Evolutionary conservation across 768 basidiomycete genomes (phyloP).

Genomic region (Agrocybe praecox): DNA sequence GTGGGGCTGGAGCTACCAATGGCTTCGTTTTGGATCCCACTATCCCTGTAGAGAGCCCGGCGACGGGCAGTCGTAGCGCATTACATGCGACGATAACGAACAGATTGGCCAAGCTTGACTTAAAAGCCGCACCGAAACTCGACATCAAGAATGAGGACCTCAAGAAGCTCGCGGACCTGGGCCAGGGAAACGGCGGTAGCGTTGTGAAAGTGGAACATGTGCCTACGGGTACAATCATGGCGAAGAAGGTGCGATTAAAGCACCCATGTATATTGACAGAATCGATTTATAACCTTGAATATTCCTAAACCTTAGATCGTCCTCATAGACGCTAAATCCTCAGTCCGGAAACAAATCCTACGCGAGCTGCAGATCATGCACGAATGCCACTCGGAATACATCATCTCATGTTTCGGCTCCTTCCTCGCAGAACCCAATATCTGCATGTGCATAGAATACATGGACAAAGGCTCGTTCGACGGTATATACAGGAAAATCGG

Average conservation of each 20-base stretch:
- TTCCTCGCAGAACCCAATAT: constrained; percentile 97
- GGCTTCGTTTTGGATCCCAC: constrained; percentile 38
- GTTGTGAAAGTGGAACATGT: constrained; percentile 94
- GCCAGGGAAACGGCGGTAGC: constrained; percentile 96
- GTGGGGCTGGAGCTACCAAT: constrained; percentile 17
- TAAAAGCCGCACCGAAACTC: constrained; percentile 41
- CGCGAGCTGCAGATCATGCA: constrained; percentile 99
- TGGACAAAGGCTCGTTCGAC: constrained; percentile 94
- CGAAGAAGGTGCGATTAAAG: constrained; percentile 79
- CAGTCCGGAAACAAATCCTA: constrained; percentile 95
- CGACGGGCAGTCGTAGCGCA: constrained; percentile 50
- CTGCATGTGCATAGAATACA: constrained; percentile 97
- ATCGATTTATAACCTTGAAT: not conserved
- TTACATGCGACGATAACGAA: constrained; percentile 73
- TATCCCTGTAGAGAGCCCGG: constrained; percentile 49
- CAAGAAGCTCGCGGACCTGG: constrained; percentile 87
- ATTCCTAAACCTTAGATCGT: constrained; percentile 74
- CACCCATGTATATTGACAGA: constrained; percentile 1
- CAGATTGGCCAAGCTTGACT: constrained; percentile 81
- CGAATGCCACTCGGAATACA: constrained; percentile 90
- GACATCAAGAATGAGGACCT: constrained; percentile 89
- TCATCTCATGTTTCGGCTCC: constrained; percentile 96
- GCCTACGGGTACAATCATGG: constrained; percentile 93
- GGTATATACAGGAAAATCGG: constrained; percentile 95
- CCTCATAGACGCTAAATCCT: constrained; percentile 92